Base-by-base conservation (phyloP, 495 filamentous ascomycete genomes). In the Xylaria venustula region DNA sequence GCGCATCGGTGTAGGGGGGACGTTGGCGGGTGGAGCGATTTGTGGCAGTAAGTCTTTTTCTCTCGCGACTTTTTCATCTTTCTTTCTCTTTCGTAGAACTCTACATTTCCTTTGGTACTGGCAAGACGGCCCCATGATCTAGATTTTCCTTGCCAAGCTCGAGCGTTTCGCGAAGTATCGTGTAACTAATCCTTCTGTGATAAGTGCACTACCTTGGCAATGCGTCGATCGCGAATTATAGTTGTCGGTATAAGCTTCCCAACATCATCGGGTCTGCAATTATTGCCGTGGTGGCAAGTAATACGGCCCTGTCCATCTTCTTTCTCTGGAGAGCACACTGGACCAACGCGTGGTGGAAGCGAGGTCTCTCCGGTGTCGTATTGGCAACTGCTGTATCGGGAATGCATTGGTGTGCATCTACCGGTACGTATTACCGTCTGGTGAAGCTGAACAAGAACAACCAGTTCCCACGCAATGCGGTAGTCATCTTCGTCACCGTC, bases 401-500 rank as follows among this genome's bases (percentile, higher is more conserved):
- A 2, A 94, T 96, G 91, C 91, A 96, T 68, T 97, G 91, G 90
- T 87, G 87, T 17, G 91, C 90, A 14, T 80, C 87, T 2, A 74
- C 86, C 14, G 91, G 92, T 7, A 93, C 90, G 1, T 52, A 67
- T 3, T 94, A 92, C 67, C 74, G 68, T n/a, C 56, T 81, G 67
- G 74, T 68, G 62, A 70, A 65, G 25, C 40, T 70, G 54, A 75
- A 58, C 61, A 61, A 23, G 51, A 76, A 76, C 26, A 58, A 58
- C 9, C 8, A 63, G 37, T 54, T 79, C 19, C 81, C 83, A 17
- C 79, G 85, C 60, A 83, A 80, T 52, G 82, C 80, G 46, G 85
- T 82, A 14, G 78, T 89, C 9, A 83, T 88, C 47, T 80, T 91
- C 5, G 72, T 89, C 48, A 80, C 85, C 61, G 84, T 85, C 25